These are phyloP conservation scores for Linderina pennispora DNA, from an alignment of 192 early-diverging fungal genomes.

Conservation along the genomic window DNA sequence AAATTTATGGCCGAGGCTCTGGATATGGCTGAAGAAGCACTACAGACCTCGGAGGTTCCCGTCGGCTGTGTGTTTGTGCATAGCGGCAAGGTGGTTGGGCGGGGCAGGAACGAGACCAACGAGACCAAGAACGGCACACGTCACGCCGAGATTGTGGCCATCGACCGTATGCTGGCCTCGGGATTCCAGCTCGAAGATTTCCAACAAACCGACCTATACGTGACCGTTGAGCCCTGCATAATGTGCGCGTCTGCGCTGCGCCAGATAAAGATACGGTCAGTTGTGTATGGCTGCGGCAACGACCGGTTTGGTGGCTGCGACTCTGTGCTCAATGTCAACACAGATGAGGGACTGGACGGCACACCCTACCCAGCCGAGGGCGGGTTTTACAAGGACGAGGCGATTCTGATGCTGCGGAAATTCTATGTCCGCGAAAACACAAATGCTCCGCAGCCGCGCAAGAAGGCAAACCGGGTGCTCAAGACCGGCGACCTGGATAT, in stretches of 20 bases:
- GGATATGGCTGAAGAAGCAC: slow-evolving; percentile 75
- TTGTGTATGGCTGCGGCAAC: slow-evolving; percentile 88
- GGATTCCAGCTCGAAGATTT: slow-evolving; percentile 43
- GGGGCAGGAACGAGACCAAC: slow-evolving; percentile 87
- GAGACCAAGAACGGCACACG: slow-evolving; percentile 80
- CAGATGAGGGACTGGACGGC: slow-evolving; percentile 40
- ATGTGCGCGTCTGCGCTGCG: slow-evolving; percentile 95
- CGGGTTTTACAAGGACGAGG: slow-evolving; percentile 72
- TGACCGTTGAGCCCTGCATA: slow-evolving; percentile 96
- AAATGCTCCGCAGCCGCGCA: slow-evolving; percentile 78
- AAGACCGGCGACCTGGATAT: slow-evolving; percentile 54
- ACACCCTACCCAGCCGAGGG: slow-evolving; percentile 54
- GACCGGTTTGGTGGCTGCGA: slow-evolving; percentile 97
- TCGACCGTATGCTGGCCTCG: slow-evolving; percentile 63
- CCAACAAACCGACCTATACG: slow-evolving; percentile 69
- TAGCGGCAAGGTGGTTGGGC: slow-evolving; percentile 58
- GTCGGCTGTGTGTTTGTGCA: slow-evolving; percentile 94
- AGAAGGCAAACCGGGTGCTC: slow-evolving; percentile 74
- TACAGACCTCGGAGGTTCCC: slow-evolving; percentile 78
- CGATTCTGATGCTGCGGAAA: slow-evolving; percentile 76
- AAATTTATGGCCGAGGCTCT: slow-evolving; percentile 25
- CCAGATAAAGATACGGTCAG: slow-evolving; percentile 71
- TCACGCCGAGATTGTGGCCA: slow-evolving; percentile 93
- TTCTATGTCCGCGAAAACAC: slow-evolving; percentile 94
- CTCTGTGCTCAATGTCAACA: slow-evolving; percentile 74